These are phyloP conservation scores for Kodamaea anthophila DNA, from an alignment of 1,139 yeast genomes.

Conservation along the genomic window DNA sequence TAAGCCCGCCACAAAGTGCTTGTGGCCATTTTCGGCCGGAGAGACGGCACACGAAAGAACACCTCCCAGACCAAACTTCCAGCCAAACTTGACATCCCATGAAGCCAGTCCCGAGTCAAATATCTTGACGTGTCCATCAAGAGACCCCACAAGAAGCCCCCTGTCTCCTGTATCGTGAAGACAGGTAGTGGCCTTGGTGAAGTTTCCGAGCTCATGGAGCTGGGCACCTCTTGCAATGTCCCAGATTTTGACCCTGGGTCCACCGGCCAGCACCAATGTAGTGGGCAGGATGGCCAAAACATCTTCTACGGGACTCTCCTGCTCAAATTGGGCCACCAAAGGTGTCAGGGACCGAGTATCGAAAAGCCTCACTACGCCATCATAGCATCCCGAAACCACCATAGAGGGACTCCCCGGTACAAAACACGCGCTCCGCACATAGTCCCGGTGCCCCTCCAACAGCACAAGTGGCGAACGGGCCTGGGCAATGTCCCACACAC, in stretches of 20 bases:
- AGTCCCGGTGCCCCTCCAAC: conserved; percentile 71
- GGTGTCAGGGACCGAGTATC: conserved; percentile 66
- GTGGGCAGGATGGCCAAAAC: conserved; percentile 78
- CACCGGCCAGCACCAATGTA: conserved; percentile 78
- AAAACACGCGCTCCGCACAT: conserved; percentile 77
- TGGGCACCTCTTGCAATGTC: conserved; percentile 74
- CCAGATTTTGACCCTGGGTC: conserved; percentile 85
- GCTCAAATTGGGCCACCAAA: conserved; percentile 32
- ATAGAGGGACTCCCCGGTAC: conserved; percentile 69
- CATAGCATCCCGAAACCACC: conserved; percentile 91
- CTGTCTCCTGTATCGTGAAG: conserved; percentile 63
- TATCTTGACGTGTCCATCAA: conserved; percentile 95
- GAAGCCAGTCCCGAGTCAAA: conserved; percentile 69
- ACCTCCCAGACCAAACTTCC: conserved; percentile 90
- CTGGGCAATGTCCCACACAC: conserved; percentile 85
- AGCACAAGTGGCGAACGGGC: conserved; percentile 60
- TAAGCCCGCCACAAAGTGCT: conserved; percentile 91
- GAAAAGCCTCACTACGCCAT: conserved; percentile 78
- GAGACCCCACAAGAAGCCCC: conserved; percentile 84
- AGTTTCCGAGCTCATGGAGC: conserved; percentile 63
- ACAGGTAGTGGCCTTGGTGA: conserved; percentile 90
- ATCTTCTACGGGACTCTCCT: conserved; percentile 70
- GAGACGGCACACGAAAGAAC: conserved; percentile 87
- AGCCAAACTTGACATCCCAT: conserved; percentile 92
- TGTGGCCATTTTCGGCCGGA: conserved; percentile 56